Evolutionary conservation across 73 alveolate genomes (phyloP), one percentile per base, ranked within the genome.

Genomic region (Tetrahymena elliotti): DNA sequence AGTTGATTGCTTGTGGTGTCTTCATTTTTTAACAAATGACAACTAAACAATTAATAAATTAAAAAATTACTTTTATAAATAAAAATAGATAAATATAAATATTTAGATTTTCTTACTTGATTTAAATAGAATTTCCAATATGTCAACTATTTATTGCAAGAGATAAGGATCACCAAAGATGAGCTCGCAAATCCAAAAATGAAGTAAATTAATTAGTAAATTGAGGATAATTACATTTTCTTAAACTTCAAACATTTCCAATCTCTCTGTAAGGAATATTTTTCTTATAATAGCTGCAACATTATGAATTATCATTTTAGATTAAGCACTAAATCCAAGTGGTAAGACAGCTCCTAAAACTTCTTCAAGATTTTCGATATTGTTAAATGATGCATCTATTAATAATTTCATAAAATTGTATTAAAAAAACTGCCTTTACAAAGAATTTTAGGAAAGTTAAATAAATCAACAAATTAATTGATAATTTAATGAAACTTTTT

Each of bases 151-250:
- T 36, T 98, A 83, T 33, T 96, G 96, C 94, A 97, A 94, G 20
- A 97, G 95, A 92, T 94, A 96, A 27, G 96, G 83, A 96, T 98
- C 99, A 38, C 82, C 22, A 35, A 97, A 97, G 38, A 97, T 97
- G 88, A 96, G 95, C 93, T 98, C 99, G 27, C 95, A 94, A 1
- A 98, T 96, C 98, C 99, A 98, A 54, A 96, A 97, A 68, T 97
- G 95, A 12, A 98, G 94, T 92, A 96, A 83, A 31, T 88, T 94
- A 12, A 47, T 38, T 27, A 94, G 27, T 35, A 94, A 39, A 27
- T 94, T 35, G 13, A 94, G 38, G 7, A 94, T 88, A n/a, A 94
- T 38, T n/a, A 88, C 93, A 88, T 35, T 84, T n/a, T 92, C 83
- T 84, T 84, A 39, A 40, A 84, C 96, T 22, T 94, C 96, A 84